A percentile compares a stretch with the other conserved stretches of the same genome.
Conservation (phyloP, 2,329 filamentous ascomycete species). For the Fusarium nygamai region DNA sequence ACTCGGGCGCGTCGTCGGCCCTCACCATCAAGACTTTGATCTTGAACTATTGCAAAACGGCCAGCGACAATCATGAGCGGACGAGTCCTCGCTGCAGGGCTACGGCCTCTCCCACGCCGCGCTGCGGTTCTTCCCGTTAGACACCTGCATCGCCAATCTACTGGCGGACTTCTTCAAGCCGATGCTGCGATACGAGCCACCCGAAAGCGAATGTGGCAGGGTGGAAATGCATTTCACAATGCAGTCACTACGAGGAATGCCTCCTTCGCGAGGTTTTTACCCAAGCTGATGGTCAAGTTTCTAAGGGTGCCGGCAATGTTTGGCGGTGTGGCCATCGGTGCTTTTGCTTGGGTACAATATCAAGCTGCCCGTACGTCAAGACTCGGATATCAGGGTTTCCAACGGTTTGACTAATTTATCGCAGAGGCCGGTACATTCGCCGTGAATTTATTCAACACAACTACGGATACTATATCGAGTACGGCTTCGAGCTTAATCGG, state of each 20-base stretch:
- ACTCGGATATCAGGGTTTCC: neutral
- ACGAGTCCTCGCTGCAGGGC: slow-evolving; percentile 71
- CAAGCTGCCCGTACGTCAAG: slow-evolving; percentile 81
- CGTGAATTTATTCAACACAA: slow-evolving; percentile 75
- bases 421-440: slow-evolving; percentile 61
- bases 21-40: slow-evolving; percentile 30
- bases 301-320: slow-evolving; percentile 89
- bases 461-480: slow-evolving; percentile 75
- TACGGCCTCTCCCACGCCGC: slow-evolving; percentile 73
- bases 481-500: slow-evolving; percentile 77
- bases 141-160: slow-evolving; percentile 73
- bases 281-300: slow-evolving; percentile 91
- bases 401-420: slow-evolving; percentile 37
- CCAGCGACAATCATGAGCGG: slow-evolving; percentile 48
- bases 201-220: slow-evolving; percentile 76
- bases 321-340: slow-evolving; percentile 86
- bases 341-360: slow-evolving; percentile 93
- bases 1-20: slow-evolving; percentile 40
- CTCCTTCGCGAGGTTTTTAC: slow-evolving; percentile 74
- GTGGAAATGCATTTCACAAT: slow-evolving; percentile 87
- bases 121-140: slow-evolving; percentile 65
- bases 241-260: slow-evolving; percentile 70
- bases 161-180: slow-evolving; percentile 74
- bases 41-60: slow-evolving; percentile 28
- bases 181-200: slow-evolving; percentile 70